These are phyloP conservation scores for Dryadomyces quercus-mongolicae DNA, from an alignment of 2,329 filamentous ascomycete species.

Conservation along the genomic window DNA sequence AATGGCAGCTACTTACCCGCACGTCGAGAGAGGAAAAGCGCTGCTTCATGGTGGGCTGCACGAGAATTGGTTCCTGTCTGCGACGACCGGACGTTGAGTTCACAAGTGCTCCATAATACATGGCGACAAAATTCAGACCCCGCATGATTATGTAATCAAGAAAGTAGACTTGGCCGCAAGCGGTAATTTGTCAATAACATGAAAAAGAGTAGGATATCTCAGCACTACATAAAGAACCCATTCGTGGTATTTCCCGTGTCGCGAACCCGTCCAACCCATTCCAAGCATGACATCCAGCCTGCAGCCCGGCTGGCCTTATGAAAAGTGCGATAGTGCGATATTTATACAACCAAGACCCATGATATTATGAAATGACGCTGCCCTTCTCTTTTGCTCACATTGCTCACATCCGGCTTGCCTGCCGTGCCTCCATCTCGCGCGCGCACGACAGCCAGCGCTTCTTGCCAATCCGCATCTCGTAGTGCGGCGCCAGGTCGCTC, in stretches of 20 bases:
- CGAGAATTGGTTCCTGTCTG: neutral
- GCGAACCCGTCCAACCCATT: neutral
- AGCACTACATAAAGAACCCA: neutral
- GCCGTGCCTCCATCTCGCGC: conserved; percentile 11
- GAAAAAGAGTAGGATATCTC: neutral
- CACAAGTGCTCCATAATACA: too few relatives aligned
- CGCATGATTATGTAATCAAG: neutral
- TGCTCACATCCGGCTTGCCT: conserved; percentile 7
- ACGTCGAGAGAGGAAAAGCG: conserved; percentile 6
- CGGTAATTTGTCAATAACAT: neutral
- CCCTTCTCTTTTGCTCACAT: neutral
- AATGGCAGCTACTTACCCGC: neutral
- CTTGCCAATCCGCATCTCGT: conserved; percentile 81
- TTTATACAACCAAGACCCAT: neutral
- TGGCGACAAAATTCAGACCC: neutral
- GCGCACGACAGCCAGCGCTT: conserved; percentile 41
- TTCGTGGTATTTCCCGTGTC: neutral
- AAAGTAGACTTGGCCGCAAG: neutral
- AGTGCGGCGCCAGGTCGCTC: conserved; percentile 64
- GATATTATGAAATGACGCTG: neutral
- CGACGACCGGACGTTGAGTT: too few relatives aligned
- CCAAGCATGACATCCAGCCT: neutral
- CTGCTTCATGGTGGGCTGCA: conserved; percentile 3
- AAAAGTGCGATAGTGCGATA: neutral
- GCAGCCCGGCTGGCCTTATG: neutral